Evolutionary conservation across 345 rosid species (phyloP).

Genomic region (Syzygium aqueum): DNA sequence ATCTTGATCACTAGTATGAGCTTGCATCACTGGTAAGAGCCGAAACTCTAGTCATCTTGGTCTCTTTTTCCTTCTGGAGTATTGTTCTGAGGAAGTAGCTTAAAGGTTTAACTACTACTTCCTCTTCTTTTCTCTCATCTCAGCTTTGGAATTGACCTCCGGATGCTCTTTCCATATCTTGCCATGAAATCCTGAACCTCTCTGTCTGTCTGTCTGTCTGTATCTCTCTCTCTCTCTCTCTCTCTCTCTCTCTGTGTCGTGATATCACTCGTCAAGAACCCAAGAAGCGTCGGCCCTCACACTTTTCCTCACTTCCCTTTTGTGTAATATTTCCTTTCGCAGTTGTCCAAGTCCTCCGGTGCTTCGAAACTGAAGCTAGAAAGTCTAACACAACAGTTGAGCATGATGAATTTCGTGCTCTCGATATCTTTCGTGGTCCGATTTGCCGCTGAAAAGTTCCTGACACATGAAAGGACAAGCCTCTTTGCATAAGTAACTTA

Average conservation of each 20-base stretch:
- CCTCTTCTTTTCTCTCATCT: background rate
- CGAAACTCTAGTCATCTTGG: background rate
- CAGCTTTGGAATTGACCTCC: background rate
- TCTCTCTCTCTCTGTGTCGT: background rate
- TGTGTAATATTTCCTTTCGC: background rate
- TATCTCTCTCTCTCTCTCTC: background rate
- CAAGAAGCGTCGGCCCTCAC: background rate
- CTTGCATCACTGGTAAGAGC: background rate
- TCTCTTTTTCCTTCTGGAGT: background rate
- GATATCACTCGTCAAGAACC: background rate
- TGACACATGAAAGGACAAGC: slow-evolving; percentile 3
- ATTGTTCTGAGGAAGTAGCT: background rate
- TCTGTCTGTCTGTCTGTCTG: background rate
- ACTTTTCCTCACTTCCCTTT: background rate
- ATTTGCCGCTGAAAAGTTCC: slow-evolving; percentile 7
- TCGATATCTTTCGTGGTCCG: slow-evolving; percentile 36
- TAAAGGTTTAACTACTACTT: background rate
- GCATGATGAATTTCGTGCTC: slow-evolving; percentile 20
- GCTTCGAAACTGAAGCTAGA: background rate
- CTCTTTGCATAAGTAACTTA: slow-evolving; percentile 2
- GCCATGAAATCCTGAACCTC: background rate
- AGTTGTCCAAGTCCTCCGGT: background rate
- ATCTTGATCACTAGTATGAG: background rate
- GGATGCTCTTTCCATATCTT: background rate
- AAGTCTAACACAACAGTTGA: background rate